Conservation (phyloP, 148 eudicot genomes). For the Mesembryanthemum crystallinum region DNA sequence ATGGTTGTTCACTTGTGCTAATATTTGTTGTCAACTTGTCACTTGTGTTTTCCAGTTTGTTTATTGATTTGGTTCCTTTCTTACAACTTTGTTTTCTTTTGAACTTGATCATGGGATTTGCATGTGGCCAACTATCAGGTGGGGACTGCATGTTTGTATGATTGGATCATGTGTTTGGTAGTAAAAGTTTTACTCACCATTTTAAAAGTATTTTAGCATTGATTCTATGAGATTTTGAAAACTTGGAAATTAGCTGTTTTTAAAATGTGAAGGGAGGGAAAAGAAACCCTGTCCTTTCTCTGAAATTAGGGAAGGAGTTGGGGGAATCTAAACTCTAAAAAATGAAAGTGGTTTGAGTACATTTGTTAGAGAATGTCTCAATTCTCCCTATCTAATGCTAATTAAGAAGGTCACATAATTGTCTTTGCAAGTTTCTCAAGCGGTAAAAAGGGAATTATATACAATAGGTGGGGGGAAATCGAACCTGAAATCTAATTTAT, state of each 20-base stretch:
- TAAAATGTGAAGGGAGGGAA: neutral
- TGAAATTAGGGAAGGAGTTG: no score
- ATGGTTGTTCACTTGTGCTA: conserved; percentile 26
- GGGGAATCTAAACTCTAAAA: no score
- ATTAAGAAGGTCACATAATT: no score
- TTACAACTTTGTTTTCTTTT: conserved; percentile 3
- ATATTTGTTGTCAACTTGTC: neutral
- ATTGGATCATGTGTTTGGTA: conserved; percentile 16
- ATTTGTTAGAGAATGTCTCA: no score
- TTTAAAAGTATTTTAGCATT: neutral
- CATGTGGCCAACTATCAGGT: conserved; percentile 31
- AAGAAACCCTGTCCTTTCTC: neutral
- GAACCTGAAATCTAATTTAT: no score
- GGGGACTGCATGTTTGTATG: conserved; percentile 26
- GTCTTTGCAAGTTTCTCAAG: no score
- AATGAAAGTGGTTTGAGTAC: no score
- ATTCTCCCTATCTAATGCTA: no score
- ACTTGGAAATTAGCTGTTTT: neutral
- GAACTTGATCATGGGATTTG: conserved; percentile 4
- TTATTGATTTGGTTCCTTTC: neutral
- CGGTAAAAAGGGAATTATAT: no score
- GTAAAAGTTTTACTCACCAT: neutral
- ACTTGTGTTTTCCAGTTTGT: neutral
- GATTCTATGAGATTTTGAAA: neutral
- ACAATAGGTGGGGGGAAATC: no score